Evolutionary conservation across 139 green algal species (phyloP), one percentile per base, ranked within the genome.

Genomic region (Gonium pectorale): DNA sequence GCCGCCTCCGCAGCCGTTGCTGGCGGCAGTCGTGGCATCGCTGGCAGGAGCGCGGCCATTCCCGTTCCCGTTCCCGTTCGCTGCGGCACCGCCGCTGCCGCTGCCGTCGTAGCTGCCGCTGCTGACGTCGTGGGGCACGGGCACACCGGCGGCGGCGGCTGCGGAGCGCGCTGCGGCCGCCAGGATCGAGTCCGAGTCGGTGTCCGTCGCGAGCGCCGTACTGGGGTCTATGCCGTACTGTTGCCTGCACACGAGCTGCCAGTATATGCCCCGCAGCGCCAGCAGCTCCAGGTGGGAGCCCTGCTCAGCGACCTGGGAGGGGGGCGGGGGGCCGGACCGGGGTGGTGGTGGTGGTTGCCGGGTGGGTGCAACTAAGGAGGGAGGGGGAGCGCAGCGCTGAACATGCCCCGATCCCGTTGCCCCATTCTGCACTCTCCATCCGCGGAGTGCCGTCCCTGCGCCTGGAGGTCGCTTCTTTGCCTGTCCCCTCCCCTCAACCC

Each of bases 221-320:
- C n/a, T 40, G 22, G 86, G 80, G 60, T 83, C 72, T 31, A 85
- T 63, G 6, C 82, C 87, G 67, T 90, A 79, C 71, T 90, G 85
- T 86, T 97, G 93, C 67, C 94, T 86, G 3, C 82, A 64, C n/a
- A 96, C 90, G 27, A 98, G 90, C 33, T 85, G 85, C 44, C 87
- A 87, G 85, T 96, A 97, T n/a, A 93, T 90, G 62, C 93, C 92
- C 0, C 70, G 17, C 44, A 74, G 37, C 6, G 38, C 59, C 38
- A 95, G 54, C 35, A 97, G 90, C 79, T 91, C 82, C 1, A 71
- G 63, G 80, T 97, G 94, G 24, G 71, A 94, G 38, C 94, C 94
- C 80, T 86, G 60, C 90, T 97, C 95, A 63, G 93, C 89, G 22
- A 97, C 80, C 78, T 86, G 43, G 0, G 87, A 3, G 49, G 52